A percentile compares a stretch with the other conserved stretches of the same genome.
phyloP scores from a whole-genome alignment of 768 basidiomycete species.

The Leccinum broughii region DNA sequence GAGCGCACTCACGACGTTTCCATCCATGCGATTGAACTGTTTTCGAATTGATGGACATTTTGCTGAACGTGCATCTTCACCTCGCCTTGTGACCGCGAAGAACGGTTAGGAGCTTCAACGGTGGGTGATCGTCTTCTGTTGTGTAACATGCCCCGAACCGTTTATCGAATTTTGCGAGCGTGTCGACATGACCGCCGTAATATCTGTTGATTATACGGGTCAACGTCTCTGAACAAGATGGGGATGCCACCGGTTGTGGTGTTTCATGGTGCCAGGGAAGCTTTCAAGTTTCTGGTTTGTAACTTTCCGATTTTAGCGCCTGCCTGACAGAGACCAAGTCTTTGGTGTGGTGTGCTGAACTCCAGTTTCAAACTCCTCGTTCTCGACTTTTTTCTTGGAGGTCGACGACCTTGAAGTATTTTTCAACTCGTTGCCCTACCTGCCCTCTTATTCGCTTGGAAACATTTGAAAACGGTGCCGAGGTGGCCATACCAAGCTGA shows the following conservation, averaged over 20 bases:
- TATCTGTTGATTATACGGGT: conserved; percentile 4
- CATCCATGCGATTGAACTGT: not conserved
- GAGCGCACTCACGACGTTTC: conserved; percentile 14
- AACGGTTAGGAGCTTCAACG: conserved; percentile 1
- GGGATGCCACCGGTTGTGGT: not conserved
- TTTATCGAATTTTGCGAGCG: not conserved
- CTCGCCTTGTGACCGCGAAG: no score
- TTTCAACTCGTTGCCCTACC: not conserved
- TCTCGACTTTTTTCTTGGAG: not conserved
- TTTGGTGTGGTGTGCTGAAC: not conserved
- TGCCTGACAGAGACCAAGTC: not conserved
- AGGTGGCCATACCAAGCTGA: not conserved
- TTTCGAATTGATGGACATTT: no score
- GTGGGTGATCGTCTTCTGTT: conserved; percentile 10
- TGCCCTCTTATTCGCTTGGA: not conserved
- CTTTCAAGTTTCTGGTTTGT: not conserved
- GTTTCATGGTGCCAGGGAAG: no score
- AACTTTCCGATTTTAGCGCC: conserved; percentile 1
- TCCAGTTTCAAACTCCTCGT: not conserved
- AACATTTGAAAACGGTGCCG: not conserved
- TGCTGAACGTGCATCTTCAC: no score
- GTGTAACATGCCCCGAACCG: not conserved
- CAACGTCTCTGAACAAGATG: not conserved
- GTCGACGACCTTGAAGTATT: not conserved
- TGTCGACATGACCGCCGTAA: not conserved